Evolutionary conservation across 1,284 basidiomycete species (phyloP), one percentile per base, ranked within the genome.

Genomic region (Sutorius eximius): DNA sequence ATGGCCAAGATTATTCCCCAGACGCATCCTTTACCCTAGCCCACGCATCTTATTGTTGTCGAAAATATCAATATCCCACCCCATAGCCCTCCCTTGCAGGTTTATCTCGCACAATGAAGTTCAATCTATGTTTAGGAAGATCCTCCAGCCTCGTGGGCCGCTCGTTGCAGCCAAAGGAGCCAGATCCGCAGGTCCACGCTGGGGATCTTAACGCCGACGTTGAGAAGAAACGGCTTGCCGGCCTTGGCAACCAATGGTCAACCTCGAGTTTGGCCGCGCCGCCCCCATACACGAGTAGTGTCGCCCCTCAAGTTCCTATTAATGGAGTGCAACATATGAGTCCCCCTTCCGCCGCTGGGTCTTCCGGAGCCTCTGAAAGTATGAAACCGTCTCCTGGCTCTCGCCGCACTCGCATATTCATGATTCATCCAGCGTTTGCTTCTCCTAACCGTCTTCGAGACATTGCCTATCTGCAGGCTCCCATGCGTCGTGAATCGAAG

Each of bases 401-500:
- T 53, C 37, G 47, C 9, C 45, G 53, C 45, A 68, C 58, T 13
- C 55, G 59, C 42, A 15, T 68, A 56, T 63, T 68, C 52, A 66
- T 52, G 51, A 37, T 67, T 24, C 61, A 68, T 46, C 53, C 58
- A 59, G 56, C 48, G 3, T 56, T 49, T 46, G 46, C 68, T 5
- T 55, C 58, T 13, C 15, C 49, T 37, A 15, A 59, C 15, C 67
- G 56, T 51, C 49, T 58, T 48, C 56, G 47, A 8, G 65, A 67
- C 7, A 41, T 60, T 27, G 62, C 59, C 1, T 70, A 70, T 38
- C 43, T 70, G 7, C 58, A 57, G 34, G 56, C 64, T 12, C 69
- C 70, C 0, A 56, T 71, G 56, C 62, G 60, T 22, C 55, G 49
- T 3, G 62, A 71, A 10, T 69, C 62, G 0, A 58, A 51, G 44